These are phyloP conservation scores for Scopulariopsis brevicaulis DNA, from an alignment of 2,329 filamentous ascomycete species.

Conservation along the genomic window DNA sequence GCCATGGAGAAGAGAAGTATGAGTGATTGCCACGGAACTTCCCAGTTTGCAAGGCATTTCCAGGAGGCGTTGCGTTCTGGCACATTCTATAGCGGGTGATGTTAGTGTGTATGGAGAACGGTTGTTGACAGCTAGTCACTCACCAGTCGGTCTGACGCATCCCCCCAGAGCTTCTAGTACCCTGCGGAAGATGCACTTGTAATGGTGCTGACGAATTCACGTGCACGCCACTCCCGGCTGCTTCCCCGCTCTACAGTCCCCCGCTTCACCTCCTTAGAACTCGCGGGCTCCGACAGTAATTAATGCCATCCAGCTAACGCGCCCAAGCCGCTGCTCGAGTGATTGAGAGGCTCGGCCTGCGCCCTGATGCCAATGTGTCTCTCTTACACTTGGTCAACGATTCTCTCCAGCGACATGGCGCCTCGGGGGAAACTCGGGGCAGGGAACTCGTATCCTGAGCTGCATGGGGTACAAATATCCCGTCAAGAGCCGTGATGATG, in stretches of 20 bases:
- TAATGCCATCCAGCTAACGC: too few relatives aligned
- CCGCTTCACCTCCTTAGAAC: too few relatives aligned
- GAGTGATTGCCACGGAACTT: slow-evolving; percentile 42
- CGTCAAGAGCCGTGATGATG: background rate
- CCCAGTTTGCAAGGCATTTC: slow-evolving; percentile 41
- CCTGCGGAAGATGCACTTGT: too few relatives aligned
- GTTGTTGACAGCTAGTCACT: background rate
- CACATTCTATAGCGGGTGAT: background rate
- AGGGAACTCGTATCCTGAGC: background rate
- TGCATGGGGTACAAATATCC: background rate
- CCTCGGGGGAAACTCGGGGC: background rate
- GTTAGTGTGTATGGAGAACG: background rate
- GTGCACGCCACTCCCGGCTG: too few relatives aligned
- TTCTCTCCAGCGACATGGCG: background rate
- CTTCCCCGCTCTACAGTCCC: too few relatives aligned
- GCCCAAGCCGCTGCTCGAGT: too few relatives aligned
- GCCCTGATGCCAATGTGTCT: too few relatives aligned
- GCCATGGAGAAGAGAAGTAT: slow-evolving; percentile 40
- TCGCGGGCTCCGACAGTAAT: too few relatives aligned
- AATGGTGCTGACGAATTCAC: too few relatives aligned
- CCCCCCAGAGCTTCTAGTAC: background rate
- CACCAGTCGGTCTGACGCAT: background rate
- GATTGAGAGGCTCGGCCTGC: too few relatives aligned
- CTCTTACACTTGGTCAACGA: background rate
- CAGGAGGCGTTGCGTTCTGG: slow-evolving; percentile 21